A percentile compares a stretch with the other conserved stretches of the same genome.
These are phyloP conservation scores for Gonapodya prolifera DNA, from an alignment of 192 early-diverging fungal species.

Conservation along the genomic window DNA sequence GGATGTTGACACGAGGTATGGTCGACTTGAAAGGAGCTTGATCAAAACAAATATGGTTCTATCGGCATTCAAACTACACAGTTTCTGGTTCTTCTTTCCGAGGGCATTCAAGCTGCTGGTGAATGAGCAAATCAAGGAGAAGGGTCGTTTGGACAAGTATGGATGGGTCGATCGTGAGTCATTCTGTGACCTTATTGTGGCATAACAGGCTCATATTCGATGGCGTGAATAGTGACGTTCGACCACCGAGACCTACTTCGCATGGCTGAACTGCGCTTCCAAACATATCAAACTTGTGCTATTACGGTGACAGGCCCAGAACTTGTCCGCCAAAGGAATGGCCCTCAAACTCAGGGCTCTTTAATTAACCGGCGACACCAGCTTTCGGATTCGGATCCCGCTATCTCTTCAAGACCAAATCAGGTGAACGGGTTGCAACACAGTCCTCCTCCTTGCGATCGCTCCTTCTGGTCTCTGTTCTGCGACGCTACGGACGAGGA, in stretches of 20 bases:
- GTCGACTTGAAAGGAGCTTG: neutral
- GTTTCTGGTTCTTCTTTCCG: constrained; percentile 1
- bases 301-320: too few species aligned
- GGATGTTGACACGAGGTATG: neutral
- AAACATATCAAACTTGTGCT: neutral
- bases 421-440: too few species aligned
- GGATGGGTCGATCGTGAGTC: neutral
- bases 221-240: neutral
- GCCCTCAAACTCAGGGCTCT: too few species aligned
- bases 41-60: neutral
- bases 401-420: too few species aligned
- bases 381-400: neutral
- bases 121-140: neutral
- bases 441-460: neutral
- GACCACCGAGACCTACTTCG: neutral
- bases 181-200: too few species aligned
- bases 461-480: neutral
- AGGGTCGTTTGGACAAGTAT: neutral
- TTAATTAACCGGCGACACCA: too few species aligned
- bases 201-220: too few species aligned
- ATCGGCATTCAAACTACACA: neutral
- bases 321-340: too few species aligned
- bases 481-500: neutral
- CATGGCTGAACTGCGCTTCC: neutral
- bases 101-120: neutral